Evolutionary conservation across 768 basidiomycete genomes (phyloP).

Genomic region (Chlorophyllum brunneum): DNA sequence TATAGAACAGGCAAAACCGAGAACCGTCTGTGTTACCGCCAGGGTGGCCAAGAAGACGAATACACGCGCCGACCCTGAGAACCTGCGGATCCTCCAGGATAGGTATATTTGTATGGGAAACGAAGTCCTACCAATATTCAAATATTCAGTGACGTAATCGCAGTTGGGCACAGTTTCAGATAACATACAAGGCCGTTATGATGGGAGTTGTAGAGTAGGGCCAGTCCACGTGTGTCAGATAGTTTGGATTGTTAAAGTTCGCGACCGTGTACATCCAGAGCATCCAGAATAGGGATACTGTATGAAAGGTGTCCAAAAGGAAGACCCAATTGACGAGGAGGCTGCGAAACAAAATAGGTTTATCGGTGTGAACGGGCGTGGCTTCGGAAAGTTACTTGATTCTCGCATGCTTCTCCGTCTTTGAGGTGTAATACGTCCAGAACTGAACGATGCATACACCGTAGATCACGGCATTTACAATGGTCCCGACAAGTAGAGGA

Average conservation of each 20-base stretch:
- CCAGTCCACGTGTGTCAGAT: constrained; percentile 21
- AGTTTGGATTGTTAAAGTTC: constrained; percentile 20
- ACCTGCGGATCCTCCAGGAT: constrained; percentile 25
- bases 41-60: constrained; percentile 18
- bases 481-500: constrained; percentile 20
- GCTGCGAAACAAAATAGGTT: constrained; percentile 10
- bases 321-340: constrained; percentile 25
- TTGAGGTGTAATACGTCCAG: constrained; percentile 15
- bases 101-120: constrained; percentile 29
- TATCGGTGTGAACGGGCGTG: neutral
- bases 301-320: constrained; percentile 25
- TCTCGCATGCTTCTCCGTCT: neutral
- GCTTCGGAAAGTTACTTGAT: neutral
- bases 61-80: constrained; percentile 20
- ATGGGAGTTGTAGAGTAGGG: constrained; percentile 26
- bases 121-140: constrained; percentile 21
- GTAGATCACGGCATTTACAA: constrained; percentile 21
- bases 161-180: no score
- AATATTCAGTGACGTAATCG: neutral
- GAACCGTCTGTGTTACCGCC: constrained; percentile 20
- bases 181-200: constrained; percentile 23
- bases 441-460: constrained; percentile 23
- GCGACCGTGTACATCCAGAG: constrained; percentile 25
- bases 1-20: constrained; percentile 22
- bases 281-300: constrained; percentile 22